Percentiles rank a stretch among this genome's conserved stretches.
These are phyloP conservation scores for Pisolithus albus DNA, from an alignment of 768 basidiomycete species.

Conservation along the genomic window DNA sequence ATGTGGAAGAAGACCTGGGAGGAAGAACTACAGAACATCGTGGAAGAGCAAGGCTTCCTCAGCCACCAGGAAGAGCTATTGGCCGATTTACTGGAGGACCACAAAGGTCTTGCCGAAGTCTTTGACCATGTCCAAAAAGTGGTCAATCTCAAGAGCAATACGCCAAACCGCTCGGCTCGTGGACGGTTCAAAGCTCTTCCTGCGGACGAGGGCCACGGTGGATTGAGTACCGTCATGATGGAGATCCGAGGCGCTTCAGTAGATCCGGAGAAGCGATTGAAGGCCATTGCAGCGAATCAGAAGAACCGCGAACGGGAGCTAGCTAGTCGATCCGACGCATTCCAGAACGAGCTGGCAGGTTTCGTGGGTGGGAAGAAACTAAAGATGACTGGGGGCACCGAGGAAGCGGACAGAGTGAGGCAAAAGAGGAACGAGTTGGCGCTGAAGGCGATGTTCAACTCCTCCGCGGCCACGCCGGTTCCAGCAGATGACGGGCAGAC, in stretches of 20 bases:
- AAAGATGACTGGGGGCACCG: slow-evolving; percentile 92
- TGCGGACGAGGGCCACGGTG: slow-evolving; percentile 60
- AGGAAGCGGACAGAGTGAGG: slow-evolving; percentile 83
- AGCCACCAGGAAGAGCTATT: slow-evolving; percentile 90
- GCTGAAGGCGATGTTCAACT: slow-evolving; percentile 81
- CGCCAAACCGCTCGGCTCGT: slow-evolving; percentile 33
- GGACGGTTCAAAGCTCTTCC: slow-evolving; percentile 55
- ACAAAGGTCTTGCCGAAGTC: slow-evolving; percentile 84
- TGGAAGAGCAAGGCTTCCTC: slow-evolving; percentile 94
- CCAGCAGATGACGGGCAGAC: background rate
- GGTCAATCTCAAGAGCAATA: slow-evolving; percentile 56
- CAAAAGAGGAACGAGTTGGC: slow-evolving; percentile 80
- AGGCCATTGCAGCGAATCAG: slow-evolving; percentile 89
- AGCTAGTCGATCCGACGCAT: slow-evolving; percentile 67
- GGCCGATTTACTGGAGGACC: slow-evolving; percentile 82
- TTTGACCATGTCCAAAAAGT: slow-evolving; percentile 89
- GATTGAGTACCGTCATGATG: slow-evolving; percentile 75
- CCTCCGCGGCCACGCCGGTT: slow-evolving; percentile 5
- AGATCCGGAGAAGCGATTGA: slow-evolving; percentile 79
- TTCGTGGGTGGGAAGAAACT: slow-evolving; percentile 87
- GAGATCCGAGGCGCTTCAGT: slow-evolving; percentile 81
- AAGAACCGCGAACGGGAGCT: slow-evolving; percentile 72
- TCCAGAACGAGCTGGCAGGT: slow-evolving; percentile 75
- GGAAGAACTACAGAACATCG: slow-evolving; percentile 90
- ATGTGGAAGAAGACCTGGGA: slow-evolving; percentile 99